Conservation (phyloP, 257 asterid genomes). For the Capsicum baccatum region DNA sequence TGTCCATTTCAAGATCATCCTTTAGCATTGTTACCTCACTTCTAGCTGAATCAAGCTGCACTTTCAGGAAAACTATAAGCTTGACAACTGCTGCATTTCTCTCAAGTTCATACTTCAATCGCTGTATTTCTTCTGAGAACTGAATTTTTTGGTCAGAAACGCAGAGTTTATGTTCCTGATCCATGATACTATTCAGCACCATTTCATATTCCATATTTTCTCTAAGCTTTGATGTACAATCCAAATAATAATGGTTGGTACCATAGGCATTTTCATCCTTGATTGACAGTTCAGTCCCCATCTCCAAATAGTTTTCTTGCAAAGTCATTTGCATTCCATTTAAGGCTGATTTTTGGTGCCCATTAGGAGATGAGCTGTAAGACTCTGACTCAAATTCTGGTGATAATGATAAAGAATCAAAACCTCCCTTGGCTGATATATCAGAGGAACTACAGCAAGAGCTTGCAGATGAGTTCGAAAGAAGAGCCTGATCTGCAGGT, state of each 20-base stretch:
- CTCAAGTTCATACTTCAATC: conserved; percentile 49
- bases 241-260: not conserved
- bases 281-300: conserved; percentile 32
- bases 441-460: conserved; percentile 63
- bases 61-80: conserved; percentile 43
- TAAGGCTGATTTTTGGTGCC: conserved; percentile 29
- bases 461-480: conserved; percentile 50
- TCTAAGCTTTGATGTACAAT: conserved; percentile 29
- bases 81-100: conserved; percentile 39
- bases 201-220: conserved; percentile 31
- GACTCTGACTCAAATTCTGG: conserved; percentile 84
- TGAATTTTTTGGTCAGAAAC: conserved; percentile 43
- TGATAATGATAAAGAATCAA: conserved; percentile 54
- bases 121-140: conserved; percentile 55
- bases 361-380: conserved; percentile 43
- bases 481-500: conserved; percentile 42
- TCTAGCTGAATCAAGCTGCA: conserved; percentile 50
- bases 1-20: conserved; percentile 54
- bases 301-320: conserved; percentile 34
- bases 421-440: conserved; percentile 53
- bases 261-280: not conserved
- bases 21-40: conserved; percentile 48
- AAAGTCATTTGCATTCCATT: conserved; percentile 31
- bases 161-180: conserved; percentile 50
- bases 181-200: conserved; percentile 37